A percentile compares a stretch with the other conserved stretches of the same genome.
These are phyloP conservation scores for Euphorbia schlechtendalii DNA, from an alignment of 441 rosid genomes.

Conservation along the genomic window DNA sequence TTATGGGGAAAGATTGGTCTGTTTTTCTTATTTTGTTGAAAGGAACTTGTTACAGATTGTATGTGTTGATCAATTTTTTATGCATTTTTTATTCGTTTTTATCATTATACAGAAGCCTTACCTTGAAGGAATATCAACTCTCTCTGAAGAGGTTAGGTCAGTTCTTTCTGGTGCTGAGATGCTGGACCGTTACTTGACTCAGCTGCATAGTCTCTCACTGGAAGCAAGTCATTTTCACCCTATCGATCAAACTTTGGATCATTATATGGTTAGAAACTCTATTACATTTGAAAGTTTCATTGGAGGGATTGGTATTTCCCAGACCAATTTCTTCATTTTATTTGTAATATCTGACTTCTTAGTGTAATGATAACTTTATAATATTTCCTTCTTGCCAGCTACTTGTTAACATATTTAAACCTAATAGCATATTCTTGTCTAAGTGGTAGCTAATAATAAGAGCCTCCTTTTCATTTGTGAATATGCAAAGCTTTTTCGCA, in stretches of 20 bases:
- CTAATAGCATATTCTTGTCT: neutral
- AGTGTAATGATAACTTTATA: neutral
- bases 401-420: neutral
- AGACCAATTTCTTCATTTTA: neutral
- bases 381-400: neutral
- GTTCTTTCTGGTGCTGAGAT: slow-evolving; percentile 82
- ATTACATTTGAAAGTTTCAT: neutral
- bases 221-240: slow-evolving; percentile 34
- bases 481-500: slow-evolving; percentile 3
- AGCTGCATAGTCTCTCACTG: slow-evolving; percentile 45
- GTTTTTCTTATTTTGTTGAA: slow-evolving; percentile 22
- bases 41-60: slow-evolving; percentile 13
- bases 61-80: slow-evolving; percentile 11
- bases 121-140: slow-evolving; percentile 62
- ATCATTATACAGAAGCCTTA: slow-evolving; percentile 59
- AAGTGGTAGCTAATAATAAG: neutral
- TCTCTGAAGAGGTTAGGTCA: slow-evolving; percentile 71
- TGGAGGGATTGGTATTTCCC: neutral
- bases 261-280: slow-evolving; percentile 55
- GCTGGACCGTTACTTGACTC: slow-evolving; percentile 62
- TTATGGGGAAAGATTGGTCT: slow-evolving; percentile 93
- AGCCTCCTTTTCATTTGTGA: neutral
- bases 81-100: slow-evolving; percentile 17
- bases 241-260: slow-evolving; percentile 41
- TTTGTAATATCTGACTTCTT: neutral